phyloP scores from a whole-genome alignment of 2,329 filamentous ascomycete genomes.

The Neophaeococcomyces mojaviensis region DNA sequence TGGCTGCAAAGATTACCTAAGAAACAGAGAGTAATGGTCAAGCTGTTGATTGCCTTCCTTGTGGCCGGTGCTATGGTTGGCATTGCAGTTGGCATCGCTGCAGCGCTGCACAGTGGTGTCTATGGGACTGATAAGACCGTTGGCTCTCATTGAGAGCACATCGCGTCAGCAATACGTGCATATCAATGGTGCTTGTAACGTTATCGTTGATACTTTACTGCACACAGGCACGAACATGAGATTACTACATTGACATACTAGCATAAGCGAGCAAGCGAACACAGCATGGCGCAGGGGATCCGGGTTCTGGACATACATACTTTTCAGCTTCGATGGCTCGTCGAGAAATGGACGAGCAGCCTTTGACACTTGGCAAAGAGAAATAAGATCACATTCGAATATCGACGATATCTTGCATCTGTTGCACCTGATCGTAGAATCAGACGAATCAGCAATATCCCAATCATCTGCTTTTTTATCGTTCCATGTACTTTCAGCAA shows the following conservation, averaged over 20 bases:
- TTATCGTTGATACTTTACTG: not conserved
- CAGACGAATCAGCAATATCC: no score
- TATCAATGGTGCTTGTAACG: not conserved
- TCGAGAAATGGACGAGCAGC: not conserved
- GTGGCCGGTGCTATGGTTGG: constrained; percentile 37
- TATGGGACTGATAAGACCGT: constrained; percentile 30
- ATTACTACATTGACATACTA: not conserved
- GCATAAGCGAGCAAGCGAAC: not conserved
- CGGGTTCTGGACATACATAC: not conserved
- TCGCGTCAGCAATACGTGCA: not conserved
- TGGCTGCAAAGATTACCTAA: constrained; percentile 29
- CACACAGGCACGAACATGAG: not conserved
- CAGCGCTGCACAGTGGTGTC: constrained; percentile 37
- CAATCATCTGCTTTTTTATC: no score
- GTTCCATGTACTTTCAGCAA: no score
- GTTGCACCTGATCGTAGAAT: no score
- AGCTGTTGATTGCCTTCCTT: constrained; percentile 34
- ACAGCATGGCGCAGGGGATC: not conserved
- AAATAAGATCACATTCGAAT: not conserved
- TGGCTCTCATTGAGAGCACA: not conserved
- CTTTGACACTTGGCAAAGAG: not conserved
- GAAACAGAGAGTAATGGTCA: constrained; percentile 32
- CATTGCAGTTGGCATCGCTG: constrained; percentile 38
- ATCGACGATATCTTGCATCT: not conserved
- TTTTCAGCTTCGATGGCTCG: not conserved